A percentile compares a stretch with the other conserved stretches of the same genome.
These are phyloP conservation scores for Xerocomus potaroensis DNA, from an alignment of 768 basidiomycete species.

Conservation along the genomic window DNA sequence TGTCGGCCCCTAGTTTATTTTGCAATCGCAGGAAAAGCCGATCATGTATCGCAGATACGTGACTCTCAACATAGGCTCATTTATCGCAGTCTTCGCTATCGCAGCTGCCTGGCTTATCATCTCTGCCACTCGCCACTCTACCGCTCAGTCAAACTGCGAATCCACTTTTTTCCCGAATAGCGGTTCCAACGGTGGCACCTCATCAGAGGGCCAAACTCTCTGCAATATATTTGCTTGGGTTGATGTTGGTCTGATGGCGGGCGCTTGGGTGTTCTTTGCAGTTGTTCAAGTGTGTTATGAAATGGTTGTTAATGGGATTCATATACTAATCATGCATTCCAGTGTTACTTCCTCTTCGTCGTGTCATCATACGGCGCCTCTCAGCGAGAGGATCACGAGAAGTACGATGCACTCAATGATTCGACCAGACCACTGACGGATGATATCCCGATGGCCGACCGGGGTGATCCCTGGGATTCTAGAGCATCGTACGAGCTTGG, in stretches of 20 bases:
- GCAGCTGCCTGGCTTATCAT: conserved; percentile 79
- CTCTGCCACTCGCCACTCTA: conserved; percentile 72
- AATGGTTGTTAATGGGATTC: neutral
- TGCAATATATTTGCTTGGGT: conserved; percentile 94
- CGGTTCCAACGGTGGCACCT: conserved; percentile 27
- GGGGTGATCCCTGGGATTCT: conserved; percentile 68
- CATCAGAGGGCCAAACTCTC: conserved; percentile 59
- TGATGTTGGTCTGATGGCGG: conserved; percentile 87
- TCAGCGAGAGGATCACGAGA: conserved; percentile 77
- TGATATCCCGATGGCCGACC: conserved; percentile 62
- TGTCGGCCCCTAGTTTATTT: neutral
- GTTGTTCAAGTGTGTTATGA: conserved; percentile 60
- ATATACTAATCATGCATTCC: conserved; percentile 1
- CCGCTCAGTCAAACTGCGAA: conserved; percentile 66
- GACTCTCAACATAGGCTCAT: conserved; percentile 55
- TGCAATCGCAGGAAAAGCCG: conserved; percentile 55
- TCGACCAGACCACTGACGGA: conserved; percentile 46
- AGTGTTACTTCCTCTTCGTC: conserved; percentile 50
- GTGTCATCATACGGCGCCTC: conserved; percentile 62
- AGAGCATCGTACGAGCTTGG: conserved; percentile 44
- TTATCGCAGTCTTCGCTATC: conserved; percentile 63
- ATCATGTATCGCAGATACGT: conserved; percentile 65
- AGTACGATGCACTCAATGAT: conserved; percentile 72
- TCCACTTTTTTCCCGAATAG: conserved; percentile 47
- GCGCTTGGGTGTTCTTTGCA: conserved; percentile 78